A percentile compares a stretch with the other conserved stretches of the same genome.
phyloP scores from a whole-genome alignment of 768 basidiomycete genomes.

The Pulveroboletus ravenelii region DNA sequence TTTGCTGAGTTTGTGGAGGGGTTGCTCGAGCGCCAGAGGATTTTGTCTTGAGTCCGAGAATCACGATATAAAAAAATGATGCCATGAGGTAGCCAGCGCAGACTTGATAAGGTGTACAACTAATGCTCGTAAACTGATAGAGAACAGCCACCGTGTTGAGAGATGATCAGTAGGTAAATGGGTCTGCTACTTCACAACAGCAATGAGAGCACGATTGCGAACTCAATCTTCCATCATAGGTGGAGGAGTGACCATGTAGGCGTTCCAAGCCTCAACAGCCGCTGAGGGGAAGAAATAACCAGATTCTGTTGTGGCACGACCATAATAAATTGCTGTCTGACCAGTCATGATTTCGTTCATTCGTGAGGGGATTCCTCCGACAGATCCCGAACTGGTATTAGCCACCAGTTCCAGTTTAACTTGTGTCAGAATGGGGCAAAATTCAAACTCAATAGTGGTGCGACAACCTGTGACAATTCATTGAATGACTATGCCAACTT shows the following conservation, averaged over 20 bases:
- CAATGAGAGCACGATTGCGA: too few species aligned
- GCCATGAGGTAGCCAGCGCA: too few species aligned
- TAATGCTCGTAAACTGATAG: too few species aligned
- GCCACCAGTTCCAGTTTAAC: slow-evolving; percentile 46
- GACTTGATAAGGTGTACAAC: too few species aligned
- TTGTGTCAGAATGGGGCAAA: too few species aligned
- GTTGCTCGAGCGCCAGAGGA: slow-evolving; percentile 23
- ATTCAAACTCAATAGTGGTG: too few species aligned
- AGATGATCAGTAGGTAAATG: too few species aligned
- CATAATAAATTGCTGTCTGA: slow-evolving; percentile 51
- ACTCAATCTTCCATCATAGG: slow-evolving; percentile 3
- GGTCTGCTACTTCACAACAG: too few species aligned
- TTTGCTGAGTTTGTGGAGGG: slow-evolving; percentile 54
- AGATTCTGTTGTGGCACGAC: slow-evolving; percentile 42
- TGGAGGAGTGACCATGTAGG: slow-evolving; percentile 45
- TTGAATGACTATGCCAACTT: too few species aligned
- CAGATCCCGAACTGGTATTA: slow-evolving; percentile 20
- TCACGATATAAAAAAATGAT: too few species aligned
- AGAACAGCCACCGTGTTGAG: too few species aligned
- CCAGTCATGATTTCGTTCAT: slow-evolving; percentile 48
- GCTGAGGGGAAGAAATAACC: slow-evolving; percentile 52
- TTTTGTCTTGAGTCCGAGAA: neutral
- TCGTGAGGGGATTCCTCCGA: slow-evolving; percentile 48
- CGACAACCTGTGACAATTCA: too few species aligned
- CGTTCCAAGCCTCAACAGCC: slow-evolving; percentile 53